phyloP scores from a whole-genome alignment of 306 rosid genomes.

The Betula pendula region DNA sequence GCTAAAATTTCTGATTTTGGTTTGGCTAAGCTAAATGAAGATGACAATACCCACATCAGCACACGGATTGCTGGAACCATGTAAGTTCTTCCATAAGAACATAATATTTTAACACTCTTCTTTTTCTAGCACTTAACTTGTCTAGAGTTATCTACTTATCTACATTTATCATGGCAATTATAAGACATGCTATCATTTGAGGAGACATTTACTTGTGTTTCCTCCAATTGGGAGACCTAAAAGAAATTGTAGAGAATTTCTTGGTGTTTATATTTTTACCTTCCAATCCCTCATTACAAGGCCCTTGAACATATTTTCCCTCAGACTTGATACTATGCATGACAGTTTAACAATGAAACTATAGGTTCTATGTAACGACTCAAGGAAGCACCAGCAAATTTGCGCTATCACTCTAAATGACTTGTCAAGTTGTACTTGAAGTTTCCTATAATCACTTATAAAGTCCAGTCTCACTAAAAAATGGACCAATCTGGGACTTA shows the following conservation, averaged over 20 bases:
- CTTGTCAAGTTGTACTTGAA: too few relatives aligned
- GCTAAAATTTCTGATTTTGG: slow-evolving; percentile 97
- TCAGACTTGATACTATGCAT: not conserved
- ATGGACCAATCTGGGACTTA: too few relatives aligned
- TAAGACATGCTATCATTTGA: not conserved
- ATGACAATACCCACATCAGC: slow-evolving; percentile 83
- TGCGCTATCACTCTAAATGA: too few relatives aligned
- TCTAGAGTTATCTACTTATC: not conserved
- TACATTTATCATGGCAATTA: not conserved
- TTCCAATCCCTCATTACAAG: not conserved
- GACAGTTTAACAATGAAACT: not conserved
- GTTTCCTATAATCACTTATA: too few relatives aligned
- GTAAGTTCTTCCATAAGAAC: slow-evolving; percentile 48
- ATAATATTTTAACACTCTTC: not conserved
- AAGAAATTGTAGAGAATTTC: not conserved
- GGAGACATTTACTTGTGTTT: not conserved
- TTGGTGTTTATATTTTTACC: not conserved
- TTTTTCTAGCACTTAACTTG: not conserved
- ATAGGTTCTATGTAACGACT: not conserved
- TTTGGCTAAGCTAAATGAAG: slow-evolving; percentile 91
- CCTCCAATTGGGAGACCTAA: not conserved
- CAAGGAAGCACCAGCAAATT: too few relatives aligned
- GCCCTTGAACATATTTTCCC: slow-evolving; percentile 1
- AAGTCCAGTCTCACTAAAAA: too few relatives aligned
- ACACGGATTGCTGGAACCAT: slow-evolving; percentile 95